Base-by-base conservation (phyloP, 148 eudicot genomes). In the Amaranthus hypochondriacus region DNA sequence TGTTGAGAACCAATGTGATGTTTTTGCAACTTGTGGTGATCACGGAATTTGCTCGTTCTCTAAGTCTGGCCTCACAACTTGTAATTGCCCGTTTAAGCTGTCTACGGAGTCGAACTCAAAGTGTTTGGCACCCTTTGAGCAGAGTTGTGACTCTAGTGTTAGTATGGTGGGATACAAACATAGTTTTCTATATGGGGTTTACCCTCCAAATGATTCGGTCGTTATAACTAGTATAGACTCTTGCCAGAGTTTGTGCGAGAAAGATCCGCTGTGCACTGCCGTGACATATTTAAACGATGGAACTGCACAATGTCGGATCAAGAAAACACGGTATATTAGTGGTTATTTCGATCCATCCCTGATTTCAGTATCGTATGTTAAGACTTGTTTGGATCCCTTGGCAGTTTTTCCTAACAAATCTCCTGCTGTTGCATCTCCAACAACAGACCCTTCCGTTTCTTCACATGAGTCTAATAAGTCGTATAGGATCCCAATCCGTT, bases 11-110 rank as follows among this genome's bases (percentile, higher is more conserved):
- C 92, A 89, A 73, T 89, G 92, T 68, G 79, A 86, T 56, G 88
- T 89, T 53, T 89, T 84, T 70, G 90, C 88, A 57, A 89, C 92
- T n/a, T 89, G 90, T 85, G 86, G 81, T 21, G 76, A 64, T 48
- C 68, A 68, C 62, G 92, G 92, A 39, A 68, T 86, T 39, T 89
- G 92, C 50, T 53, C 70, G 14, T 83, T 79, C 53, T 70, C 77
- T 69, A 70, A 73, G 13, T 80, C 86, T 0, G 84, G 86, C 44
- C 80, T 66, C 51, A 72, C 84, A 13, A 60, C 81, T 5, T 89
- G 93, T 66, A 78, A 54, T 52, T 89, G 93, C 80, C 87, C 87
- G 5, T 87, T 87, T 69, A 51, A 56, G 5, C 46, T 68, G 11
- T 21, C 77, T 61, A 44, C 56, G 13, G 78, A 65, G 52, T 53